Evolutionary conservation across 1,284 basidiomycete species (phyloP), one percentile per base, ranked within the genome.

Genomic region (Moesziomyces sp.): DNA sequence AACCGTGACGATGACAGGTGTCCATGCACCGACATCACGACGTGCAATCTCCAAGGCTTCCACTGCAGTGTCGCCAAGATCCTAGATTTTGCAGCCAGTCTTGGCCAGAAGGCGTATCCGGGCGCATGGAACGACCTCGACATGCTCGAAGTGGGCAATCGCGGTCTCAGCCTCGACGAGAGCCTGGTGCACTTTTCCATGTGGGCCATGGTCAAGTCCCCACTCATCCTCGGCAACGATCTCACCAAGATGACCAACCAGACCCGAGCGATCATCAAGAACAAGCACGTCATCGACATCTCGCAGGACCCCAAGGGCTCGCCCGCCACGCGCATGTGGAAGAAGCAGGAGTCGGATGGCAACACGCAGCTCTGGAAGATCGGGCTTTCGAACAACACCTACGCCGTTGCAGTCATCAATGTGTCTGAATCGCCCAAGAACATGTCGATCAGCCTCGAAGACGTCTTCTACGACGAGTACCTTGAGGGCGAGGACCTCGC

Each of bases 201-300:
- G 61, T 83, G 82, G 81, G 71, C 81, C 13, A 59, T 81, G 56
- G 60, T 78, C 44, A 84, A 84, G 55, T 73, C 65, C 0, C 78
- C 83, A 2, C 61, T 85, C 19, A 84, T 84, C 42, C 59, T 85
- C n/a, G 82, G 82, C 11, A 81, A 80, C 54, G 79, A 82, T 52
- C 46, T 84, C 2, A 64, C 69, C 14, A 62, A 58, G 40, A 78
- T 77, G 74, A 72, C 61, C 50, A 52, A 69, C 21, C 57, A 66
- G 30, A 63, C 74, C 10, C 58, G 52, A 2, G 61, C 65, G 8
- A 80, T 83, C 47, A 59, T 84, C 52, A 68, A 62, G 43, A 84
- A 84, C 78, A 78, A 79, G 49, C 74, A 63, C 23, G 51, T 83
- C 43, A 74, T 82, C 38, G 77, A 54, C 46, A 63, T 83, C 38